Percentiles rank a stretch among this genome's conserved stretches.
phyloP scores from a whole-genome alignment of 176 grass and related monocot species.

The Canna indica region DNA sequence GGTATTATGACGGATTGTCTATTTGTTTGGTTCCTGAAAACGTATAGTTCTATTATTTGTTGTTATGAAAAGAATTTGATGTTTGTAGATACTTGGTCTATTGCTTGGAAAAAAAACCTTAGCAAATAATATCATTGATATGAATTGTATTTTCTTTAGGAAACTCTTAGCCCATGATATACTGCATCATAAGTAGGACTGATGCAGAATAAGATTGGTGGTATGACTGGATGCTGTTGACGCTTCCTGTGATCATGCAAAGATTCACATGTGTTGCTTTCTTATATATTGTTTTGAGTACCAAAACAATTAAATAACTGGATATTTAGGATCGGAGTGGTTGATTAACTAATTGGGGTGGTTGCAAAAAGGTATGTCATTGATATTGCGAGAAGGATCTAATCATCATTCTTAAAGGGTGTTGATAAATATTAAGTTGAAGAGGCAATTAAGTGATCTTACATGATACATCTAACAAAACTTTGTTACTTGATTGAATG shows the following conservation, averaged over 20 bases:
- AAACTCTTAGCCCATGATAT: background rate
- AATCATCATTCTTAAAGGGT: too few relatives aligned
- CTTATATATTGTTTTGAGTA: background rate
- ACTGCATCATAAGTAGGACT: too few relatives aligned
- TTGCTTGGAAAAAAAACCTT: background rate
- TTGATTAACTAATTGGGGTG: too few relatives aligned
- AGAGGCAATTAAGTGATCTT: background rate
- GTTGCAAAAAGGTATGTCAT: too few relatives aligned
- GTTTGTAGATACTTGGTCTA: background rate
- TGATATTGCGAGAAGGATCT: too few relatives aligned
- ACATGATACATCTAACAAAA: background rate
- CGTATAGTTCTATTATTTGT: background rate
- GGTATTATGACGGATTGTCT: background rate
- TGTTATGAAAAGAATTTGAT: background rate
- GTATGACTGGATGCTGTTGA: background rate
- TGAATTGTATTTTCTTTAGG: background rate
- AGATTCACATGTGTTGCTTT: background rate
- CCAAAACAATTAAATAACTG: background rate
- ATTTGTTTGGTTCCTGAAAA: background rate
- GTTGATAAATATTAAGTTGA: too few relatives aligned
- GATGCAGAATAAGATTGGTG: too few relatives aligned
- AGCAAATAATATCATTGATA: background rate
- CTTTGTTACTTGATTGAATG: constrained; percentile 1
- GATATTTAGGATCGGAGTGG: too few relatives aligned
- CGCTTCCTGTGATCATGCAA: background rate